phyloP scores from a whole-genome alignment of 768 basidiomycete species.

The Dentipellis fragilis region DNA sequence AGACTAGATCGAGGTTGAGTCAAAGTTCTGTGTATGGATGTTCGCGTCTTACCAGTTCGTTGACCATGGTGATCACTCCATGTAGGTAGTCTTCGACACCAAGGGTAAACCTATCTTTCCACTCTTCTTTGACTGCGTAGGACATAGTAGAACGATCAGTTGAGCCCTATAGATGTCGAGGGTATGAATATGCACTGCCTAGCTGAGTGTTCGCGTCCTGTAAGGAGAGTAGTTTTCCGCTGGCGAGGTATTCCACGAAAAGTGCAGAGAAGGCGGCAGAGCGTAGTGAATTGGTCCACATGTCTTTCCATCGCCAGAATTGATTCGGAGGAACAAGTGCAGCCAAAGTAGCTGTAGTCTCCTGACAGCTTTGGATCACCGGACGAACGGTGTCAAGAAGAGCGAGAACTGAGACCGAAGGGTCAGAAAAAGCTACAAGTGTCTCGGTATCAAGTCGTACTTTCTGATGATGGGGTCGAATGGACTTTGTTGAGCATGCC shows the following conservation, averaged over 20 bases:
- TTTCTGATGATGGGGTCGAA: slow-evolving; percentile 50
- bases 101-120: slow-evolving; percentile 53
- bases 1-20: slow-evolving; percentile 35
- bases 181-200: slow-evolving; percentile 44
- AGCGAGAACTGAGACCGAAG: slow-evolving; percentile 36
- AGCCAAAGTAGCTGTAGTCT: slow-evolving; percentile 41
- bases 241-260: slow-evolving; percentile 54
- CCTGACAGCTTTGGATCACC: slow-evolving; percentile 43
- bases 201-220: slow-evolving; percentile 40
- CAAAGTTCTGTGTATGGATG: not conserved
- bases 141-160: not conserved
- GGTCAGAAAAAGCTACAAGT: not conserved
- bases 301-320: slow-evolving; percentile 79
- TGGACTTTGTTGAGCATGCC: slow-evolving; percentile 75
- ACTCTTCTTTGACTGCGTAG: slow-evolving; percentile 50
- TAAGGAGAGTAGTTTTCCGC: slow-evolving; percentile 49
- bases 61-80: slow-evolving; percentile 64
- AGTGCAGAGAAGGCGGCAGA: slow-evolving; percentile 57
- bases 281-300: slow-evolving; percentile 68
- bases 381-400: slow-evolving; percentile 51
- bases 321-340: slow-evolving; percentile 56
- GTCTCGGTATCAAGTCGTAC: slow-evolving; percentile 28
- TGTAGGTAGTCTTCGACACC: slow-evolving; percentile 75
- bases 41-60: slow-evolving; percentile 52
- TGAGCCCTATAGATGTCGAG: not conserved